A percentile compares a stretch with the other conserved stretches of the same genome.
Conservation (phyloP, 2,329 filamentous ascomycete species). For the Xylaria sp. region DNA sequence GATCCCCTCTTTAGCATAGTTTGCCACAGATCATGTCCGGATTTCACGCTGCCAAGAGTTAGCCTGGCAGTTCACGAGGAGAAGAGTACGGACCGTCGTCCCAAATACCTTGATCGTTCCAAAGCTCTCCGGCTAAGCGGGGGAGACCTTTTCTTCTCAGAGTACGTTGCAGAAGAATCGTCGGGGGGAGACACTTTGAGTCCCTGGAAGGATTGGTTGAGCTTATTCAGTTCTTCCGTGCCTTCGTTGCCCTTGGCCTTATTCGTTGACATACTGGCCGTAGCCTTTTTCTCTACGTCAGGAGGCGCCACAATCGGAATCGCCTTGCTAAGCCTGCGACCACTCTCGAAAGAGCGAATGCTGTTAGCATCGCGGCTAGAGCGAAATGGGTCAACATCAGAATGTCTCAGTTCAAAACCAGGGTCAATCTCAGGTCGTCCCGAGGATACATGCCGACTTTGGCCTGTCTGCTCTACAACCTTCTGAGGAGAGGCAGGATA, state of each 20-base stretch:
- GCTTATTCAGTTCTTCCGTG: conserved; percentile 29
- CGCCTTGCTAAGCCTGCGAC: conserved; percentile 49
- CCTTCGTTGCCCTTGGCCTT: conserved; percentile 24
- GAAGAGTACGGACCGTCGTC: neutral
- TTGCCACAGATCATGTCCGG: conserved; percentile 60
- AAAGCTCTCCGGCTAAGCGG: conserved; percentile 39
- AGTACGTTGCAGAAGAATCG: conserved; percentile 27
- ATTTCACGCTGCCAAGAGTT: conserved; percentile 53
- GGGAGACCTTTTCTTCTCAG: conserved; percentile 40
- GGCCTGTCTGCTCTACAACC: conserved; percentile 26
- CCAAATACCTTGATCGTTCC: conserved; percentile 49
- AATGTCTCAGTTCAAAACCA: conserved; percentile 28
- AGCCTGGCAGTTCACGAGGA: conserved; percentile 11
- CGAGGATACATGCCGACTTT: conserved; percentile 2
- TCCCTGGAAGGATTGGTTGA: conserved; percentile 29
- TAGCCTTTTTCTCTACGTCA: conserved; percentile 38
- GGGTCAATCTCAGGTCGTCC: conserved; percentile 35
- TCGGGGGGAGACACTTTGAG: conserved; percentile 32
- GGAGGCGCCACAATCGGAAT: conserved; percentile 51
- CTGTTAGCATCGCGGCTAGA: conserved; percentile 40
- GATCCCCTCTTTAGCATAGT: conserved; percentile 64
- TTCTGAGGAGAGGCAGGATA: conserved; percentile 68
- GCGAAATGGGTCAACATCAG: conserved; percentile 47
- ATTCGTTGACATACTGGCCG: conserved; percentile 15
- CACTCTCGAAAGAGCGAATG: conserved; percentile 42